A percentile compares a stretch with the other conserved stretches of the same genome.
Conservation (phyloP, 2,329 filamentous ascomycete genomes). For the Didymellaceae sp. region DNA sequence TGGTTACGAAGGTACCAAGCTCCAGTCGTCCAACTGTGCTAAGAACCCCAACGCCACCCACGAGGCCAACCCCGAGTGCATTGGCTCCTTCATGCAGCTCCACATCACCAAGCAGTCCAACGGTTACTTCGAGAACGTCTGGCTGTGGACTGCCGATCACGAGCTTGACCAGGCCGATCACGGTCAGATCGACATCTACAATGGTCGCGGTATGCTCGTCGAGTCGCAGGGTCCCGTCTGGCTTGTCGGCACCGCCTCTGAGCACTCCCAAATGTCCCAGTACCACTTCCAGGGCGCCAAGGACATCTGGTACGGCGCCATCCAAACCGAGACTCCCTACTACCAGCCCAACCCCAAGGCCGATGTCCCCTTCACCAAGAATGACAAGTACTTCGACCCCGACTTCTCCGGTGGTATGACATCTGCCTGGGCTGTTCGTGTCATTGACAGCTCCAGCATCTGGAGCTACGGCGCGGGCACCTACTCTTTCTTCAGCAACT, state of each 20-base stretch:
- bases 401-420: constrained; percentile 48
- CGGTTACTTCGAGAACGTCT: constrained; percentile 85
- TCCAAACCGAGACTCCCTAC: constrained; percentile 75
- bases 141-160: constrained; percentile 92
- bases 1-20: constrained; percentile 80
- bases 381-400: constrained; percentile 53
- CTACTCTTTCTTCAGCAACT: constrained; percentile 66
- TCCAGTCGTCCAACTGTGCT: constrained; percentile 79
- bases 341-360: constrained; percentile 71
- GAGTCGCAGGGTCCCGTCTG: constrained; percentile 79
- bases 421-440: constrained; percentile 56
- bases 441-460: constrained; percentile 50
- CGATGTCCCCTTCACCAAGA: constrained; percentile 61
- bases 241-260: constrained; percentile 71
- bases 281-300: constrained; percentile 68
- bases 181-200: constrained; percentile 82
- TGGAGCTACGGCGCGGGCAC: constrained; percentile 59
- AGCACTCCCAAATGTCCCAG: constrained; percentile 74
- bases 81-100: constrained; percentile 72
- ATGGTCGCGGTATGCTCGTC: constrained; percentile 81
- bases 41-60: constrained; percentile 74
- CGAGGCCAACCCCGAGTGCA: constrained; percentile 69
- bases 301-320: constrained; percentile 68
- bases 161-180: constrained; percentile 78
- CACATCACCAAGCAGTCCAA: constrained; percentile 64